Evolutionary conservation across 2,329 filamentous ascomycete species (phyloP).

Genomic region (Curvularia sp.): DNA sequence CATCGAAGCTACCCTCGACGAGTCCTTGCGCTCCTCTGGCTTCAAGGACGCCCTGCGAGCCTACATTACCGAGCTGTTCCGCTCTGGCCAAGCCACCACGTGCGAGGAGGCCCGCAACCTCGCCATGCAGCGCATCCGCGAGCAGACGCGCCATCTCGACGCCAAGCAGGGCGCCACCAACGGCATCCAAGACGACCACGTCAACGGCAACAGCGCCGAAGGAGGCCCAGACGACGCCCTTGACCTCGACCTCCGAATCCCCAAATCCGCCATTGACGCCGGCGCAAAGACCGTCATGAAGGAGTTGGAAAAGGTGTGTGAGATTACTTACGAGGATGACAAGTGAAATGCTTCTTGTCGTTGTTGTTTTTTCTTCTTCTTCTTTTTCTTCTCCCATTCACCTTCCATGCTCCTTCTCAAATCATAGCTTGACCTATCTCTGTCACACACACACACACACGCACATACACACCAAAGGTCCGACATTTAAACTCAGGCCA

Average conservation of each 20-base stretch:
- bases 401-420: background rate
- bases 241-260: slow-evolving; percentile 55
- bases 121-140: slow-evolving; percentile 54
- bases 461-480: too few relatives aligned
- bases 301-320: slow-evolving; percentile 60
- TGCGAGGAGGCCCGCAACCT: slow-evolving; percentile 64
- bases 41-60: slow-evolving; percentile 65
- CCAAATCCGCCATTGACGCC: slow-evolving; percentile 57
- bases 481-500: background rate
- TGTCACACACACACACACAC: background rate
- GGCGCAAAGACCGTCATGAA: slow-evolving; percentile 61
- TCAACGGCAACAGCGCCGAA: background rate
- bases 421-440: background rate
- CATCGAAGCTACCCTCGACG: slow-evolving; percentile 62
- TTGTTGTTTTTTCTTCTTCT: background rate
- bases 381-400: background rate
- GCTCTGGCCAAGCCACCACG: slow-evolving; percentile 63
- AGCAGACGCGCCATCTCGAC: slow-evolving; percentile 28
- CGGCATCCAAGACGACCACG: slow-evolving; percentile 5
- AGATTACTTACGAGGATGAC: slow-evolving; percentile 38
- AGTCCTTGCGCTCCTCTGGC: slow-evolving; percentile 64
- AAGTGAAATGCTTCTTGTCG: slow-evolving; percentile 13
- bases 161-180: slow-evolving; percentile 41
- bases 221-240: slow-evolving; percentile 46
- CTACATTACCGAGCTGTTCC: slow-evolving; percentile 64